phyloP scores from a whole-genome alignment of 176 grass and related monocot genomes.

The Avena insularis region DNA sequence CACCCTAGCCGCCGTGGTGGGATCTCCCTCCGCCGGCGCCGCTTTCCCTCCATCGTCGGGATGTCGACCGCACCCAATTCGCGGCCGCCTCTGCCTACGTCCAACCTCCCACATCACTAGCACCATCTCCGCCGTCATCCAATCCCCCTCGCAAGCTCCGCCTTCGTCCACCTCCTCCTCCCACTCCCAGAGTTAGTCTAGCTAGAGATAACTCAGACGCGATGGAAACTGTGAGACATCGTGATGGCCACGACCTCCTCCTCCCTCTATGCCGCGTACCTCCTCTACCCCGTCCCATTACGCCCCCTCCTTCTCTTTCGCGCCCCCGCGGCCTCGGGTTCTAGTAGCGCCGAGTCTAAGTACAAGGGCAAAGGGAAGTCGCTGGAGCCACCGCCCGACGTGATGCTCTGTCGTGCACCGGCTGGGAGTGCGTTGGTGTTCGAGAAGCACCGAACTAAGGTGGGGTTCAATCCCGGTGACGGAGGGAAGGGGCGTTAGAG shows the following conservation, averaged over 20 bases:
- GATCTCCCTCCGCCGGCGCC: too few species aligned
- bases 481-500: slow-evolving; percentile 45
- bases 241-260: slow-evolving; percentile 44
- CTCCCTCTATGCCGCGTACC: slow-evolving; percentile 27
- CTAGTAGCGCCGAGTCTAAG: slow-evolving; percentile 39
- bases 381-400: too few species aligned
- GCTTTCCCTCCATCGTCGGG: too few species aligned
- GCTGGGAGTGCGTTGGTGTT: slow-evolving; percentile 41
- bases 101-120: too few species aligned
- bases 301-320: slow-evolving; percentile 6
- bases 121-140: too few species aligned
- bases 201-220: neutral
- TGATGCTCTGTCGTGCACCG: slow-evolving; percentile 50
- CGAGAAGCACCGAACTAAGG: slow-evolving; percentile 14
- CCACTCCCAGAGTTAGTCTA: neutral
- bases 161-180: neutral
- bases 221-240: slow-evolving; percentile 1
- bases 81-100: too few species aligned
- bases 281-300: neutral
- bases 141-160: neutral
- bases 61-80: too few species aligned
- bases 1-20: too few species aligned
- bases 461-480: neutral
- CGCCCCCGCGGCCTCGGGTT: neutral
- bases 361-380: slow-evolving; percentile 2